Base-by-base conservation (phyloP, 2,329 filamentous ascomycete genomes). In the Malbranchea zuffiana region DNA sequence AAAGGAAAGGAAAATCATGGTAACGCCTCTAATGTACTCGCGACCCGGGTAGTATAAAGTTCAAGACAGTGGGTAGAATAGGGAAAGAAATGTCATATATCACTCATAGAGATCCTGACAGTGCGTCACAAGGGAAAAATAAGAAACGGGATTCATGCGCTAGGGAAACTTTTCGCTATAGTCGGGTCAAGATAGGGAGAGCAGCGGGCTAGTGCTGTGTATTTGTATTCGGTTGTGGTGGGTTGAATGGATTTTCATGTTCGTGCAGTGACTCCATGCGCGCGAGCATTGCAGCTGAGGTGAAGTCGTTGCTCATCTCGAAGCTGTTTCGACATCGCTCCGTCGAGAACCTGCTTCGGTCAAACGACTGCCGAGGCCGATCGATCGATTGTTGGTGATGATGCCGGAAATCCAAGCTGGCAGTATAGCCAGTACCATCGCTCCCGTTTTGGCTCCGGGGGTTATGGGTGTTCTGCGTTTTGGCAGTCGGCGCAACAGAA, bases 391-490 rank as follows among this genome's bases (percentile, higher is more conserved):
- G 71, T 18, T 74, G 63, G 6, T 59, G 56, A 28, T 53, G 59
- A 40, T 82, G 28, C 75, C 67, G 6, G 43, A 59, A 64, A 26
- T 65, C 62, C 33, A 61, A 50, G 43, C 61, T 65, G 24, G 59
- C 67, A 15, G 85, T 92, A 58, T 86, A 92, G 50, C 92, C 87
- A 33, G 90, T 95, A 43, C 85, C 88, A 59, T 94, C 87, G 62
- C 87, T 95, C 43, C 86, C 85, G 50, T 88, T 92, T 55, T 93
- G 84, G 51, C 83, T 90, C 48, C 75, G 71, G 34, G 80, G 79
- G 47, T 86, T 88, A 55, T 90, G 80, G 34, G 80, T 79, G 47
- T 86, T 88, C 55, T 90, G 80, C 20, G 82, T 88, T 29, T 75
- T 76, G 30, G 75, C 72, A 11, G 84, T 88, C 8, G 75, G 70